Conservation (phyloP, 768 basidiomycete species). For the Pulveroboletus ravenelii region DNA sequence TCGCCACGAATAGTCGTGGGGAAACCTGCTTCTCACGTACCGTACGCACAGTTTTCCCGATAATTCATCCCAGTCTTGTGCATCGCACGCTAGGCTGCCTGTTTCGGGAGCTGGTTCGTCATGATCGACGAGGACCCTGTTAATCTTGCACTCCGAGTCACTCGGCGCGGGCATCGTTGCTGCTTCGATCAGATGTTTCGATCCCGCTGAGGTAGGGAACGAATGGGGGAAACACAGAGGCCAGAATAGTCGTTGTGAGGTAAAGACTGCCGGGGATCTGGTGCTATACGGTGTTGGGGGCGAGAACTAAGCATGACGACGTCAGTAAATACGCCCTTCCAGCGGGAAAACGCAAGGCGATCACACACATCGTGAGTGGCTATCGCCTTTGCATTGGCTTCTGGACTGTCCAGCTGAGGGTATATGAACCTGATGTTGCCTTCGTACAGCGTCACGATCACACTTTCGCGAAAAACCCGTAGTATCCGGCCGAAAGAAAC, state of each 20-base stretch:
- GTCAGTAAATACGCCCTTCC: background rate
- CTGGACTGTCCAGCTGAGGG: constrained; percentile 20
- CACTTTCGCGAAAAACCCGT: constrained; percentile 23
- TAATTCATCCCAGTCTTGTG: constrained; percentile 31
- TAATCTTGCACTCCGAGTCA: constrained; percentile 12
- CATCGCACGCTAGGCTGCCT: constrained; percentile 12
- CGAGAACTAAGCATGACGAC: constrained; percentile 13
- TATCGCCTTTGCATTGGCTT: constrained; percentile 12
- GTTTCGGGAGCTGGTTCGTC: constrained; percentile 11
- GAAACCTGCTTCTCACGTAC: constrained; percentile 7
- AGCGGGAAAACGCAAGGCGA: background rate
- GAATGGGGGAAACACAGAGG: constrained; percentile 10
- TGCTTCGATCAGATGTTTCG: constrained; percentile 20
- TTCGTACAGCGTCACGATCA: constrained; percentile 24
- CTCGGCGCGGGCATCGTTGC: constrained; percentile 17
- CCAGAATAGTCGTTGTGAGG: constrained; percentile 29
- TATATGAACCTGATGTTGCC: constrained; percentile 24
- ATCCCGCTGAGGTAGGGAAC: background rate
- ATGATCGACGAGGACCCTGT: constrained; percentile 20
- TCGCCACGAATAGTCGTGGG: constrained; percentile 19
- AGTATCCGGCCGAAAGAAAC: constrained; percentile 28
- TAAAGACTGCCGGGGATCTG: constrained; percentile 19
- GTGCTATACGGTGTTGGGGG: constrained; percentile 12
- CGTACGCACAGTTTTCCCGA: constrained; percentile 26
- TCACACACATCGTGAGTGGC: constrained; percentile 18